Evolutionary conservation across 1,139 yeast genomes (phyloP).

Genomic region (Zhuliangozyma blackwelliae): DNA sequence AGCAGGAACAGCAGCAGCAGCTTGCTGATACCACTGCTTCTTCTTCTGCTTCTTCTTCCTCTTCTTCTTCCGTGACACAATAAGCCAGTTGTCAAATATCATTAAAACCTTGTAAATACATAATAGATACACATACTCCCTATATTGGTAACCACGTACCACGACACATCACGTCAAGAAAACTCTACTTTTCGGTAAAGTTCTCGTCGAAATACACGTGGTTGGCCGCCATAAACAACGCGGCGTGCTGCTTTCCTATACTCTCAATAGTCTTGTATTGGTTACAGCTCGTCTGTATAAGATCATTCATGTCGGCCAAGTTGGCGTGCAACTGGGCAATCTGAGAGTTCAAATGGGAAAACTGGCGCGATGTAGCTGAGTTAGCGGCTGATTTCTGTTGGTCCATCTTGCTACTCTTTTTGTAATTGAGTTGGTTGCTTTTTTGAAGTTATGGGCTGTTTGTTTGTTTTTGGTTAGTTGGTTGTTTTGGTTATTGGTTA

Average conservation of each 20-base stretch:
- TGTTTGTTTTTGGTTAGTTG: neutral
- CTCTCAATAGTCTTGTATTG: slow-evolving; percentile 55
- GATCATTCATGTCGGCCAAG: slow-evolving; percentile 51
- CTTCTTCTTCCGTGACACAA: too few species aligned
- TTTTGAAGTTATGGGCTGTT: too few species aligned
- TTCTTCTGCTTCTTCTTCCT: neutral
- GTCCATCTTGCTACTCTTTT: neutral
- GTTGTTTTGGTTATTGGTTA: too few species aligned
- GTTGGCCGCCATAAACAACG: slow-evolving; percentile 61
- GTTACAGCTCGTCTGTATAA: slow-evolving; percentile 49
- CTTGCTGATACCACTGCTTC: neutral
- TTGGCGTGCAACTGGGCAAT: slow-evolving; percentile 60
- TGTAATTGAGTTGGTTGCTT: neutral
- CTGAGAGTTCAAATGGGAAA: slow-evolving; percentile 59
- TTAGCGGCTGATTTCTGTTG: neutral
- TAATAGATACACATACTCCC: too few species aligned
- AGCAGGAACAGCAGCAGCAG: too few species aligned
- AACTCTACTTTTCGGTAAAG: slow-evolving; percentile 8
- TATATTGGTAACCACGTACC: too few species aligned
- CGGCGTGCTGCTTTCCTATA: slow-evolving; percentile 59
- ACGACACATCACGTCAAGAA: neutral
- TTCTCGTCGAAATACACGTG: slow-evolving; percentile 54
- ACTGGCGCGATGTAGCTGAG: slow-evolving; percentile 35
- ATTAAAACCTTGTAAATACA: too few species aligned
- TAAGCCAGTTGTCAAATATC: too few species aligned